These are phyloP conservation scores for Striga asiatica DNA, from an alignment of 257 asterid genomes.

Conservation along the genomic window DNA sequence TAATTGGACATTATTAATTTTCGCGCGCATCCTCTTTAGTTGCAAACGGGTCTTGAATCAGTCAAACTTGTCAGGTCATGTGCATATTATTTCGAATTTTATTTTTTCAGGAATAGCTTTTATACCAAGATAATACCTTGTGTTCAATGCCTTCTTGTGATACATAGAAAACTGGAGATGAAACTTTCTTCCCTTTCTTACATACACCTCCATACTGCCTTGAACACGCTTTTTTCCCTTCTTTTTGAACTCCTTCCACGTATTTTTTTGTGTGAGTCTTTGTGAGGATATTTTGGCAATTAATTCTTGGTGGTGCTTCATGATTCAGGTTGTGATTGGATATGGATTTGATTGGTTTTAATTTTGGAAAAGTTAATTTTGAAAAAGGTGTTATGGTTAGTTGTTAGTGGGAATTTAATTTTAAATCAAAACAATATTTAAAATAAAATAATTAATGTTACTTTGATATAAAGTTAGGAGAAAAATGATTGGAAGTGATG, in stretches of 20 bases:
- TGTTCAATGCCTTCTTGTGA: background rate
- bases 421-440: too few species aligned
- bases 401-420: too few species aligned
- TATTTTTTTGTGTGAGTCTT: background rate
- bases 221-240: background rate
- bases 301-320: too few species aligned
- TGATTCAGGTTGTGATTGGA: too few species aligned
- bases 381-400: too few species aligned
- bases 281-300: background rate
- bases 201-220: background rate
- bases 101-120: background rate
- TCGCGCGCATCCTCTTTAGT: background rate
- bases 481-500: too few species aligned
- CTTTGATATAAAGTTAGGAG: too few species aligned
- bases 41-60: conserved; percentile 6
- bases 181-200: background rate
- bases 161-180: background rate
- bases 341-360: too few species aligned
- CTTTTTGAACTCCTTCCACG: too few species aligned
- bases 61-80: conserved; percentile 2
- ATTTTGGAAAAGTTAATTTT: too few species aligned
- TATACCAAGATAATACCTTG: too few species aligned
- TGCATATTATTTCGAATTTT: background rate
- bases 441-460: too few species aligned
- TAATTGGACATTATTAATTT: conserved; percentile 16